Evolutionary conservation across 2,329 filamentous ascomycete genomes (phyloP), one percentile per base, ranked within the genome.

Genomic region (Coniochaeta sp.): DNA sequence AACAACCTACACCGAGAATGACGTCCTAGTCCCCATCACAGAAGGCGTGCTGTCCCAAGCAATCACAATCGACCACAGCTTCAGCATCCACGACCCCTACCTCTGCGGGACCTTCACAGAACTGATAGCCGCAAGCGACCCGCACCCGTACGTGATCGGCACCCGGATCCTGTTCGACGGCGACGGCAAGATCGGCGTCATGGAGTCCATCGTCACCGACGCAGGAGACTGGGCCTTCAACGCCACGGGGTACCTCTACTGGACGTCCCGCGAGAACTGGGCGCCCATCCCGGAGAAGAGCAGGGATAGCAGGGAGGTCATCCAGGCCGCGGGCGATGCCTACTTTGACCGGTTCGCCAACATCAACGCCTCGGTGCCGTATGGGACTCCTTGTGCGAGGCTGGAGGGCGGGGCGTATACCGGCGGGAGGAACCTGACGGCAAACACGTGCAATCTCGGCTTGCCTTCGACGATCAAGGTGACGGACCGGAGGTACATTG

Each of bases 61-160:
- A 31, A 62, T 74, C 58, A 64, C 62, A 58, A 63, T 73, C 59
- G 72, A 70, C 66, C 71, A 70, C 66, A 70, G 69, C 66, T 70
- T 70, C 62, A 63, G 58, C 58, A 58, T 58, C 28, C 59, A 58
- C 52, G 63, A 64, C 58, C 50, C 61, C 28, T 55, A 58, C 22
- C 43, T 43, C 22, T 64, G 63, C 59, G 34, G 54, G 17, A 58
- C 60, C 22, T 60, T 60, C 57, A 63, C 63, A 11, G 63, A 64
- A 58, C 33, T 64, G 19, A 61, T 63, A 31, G 61, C 59, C 31
- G 54, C 60, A 19, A 40, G 50, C 17, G 36, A 40, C 1, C 38
- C 31, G 31, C 33, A 47, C 5, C 63, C 60, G 12, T 61, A 62
- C 56, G 63, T 64, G 31, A 63, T 64, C 36, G 59, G 58, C n/a